Percentiles rank a stretch among this genome's conserved stretches.
phyloP scores from a whole-genome alignment of 805 yeast species.

The Starmerella riodocensis region DNA sequence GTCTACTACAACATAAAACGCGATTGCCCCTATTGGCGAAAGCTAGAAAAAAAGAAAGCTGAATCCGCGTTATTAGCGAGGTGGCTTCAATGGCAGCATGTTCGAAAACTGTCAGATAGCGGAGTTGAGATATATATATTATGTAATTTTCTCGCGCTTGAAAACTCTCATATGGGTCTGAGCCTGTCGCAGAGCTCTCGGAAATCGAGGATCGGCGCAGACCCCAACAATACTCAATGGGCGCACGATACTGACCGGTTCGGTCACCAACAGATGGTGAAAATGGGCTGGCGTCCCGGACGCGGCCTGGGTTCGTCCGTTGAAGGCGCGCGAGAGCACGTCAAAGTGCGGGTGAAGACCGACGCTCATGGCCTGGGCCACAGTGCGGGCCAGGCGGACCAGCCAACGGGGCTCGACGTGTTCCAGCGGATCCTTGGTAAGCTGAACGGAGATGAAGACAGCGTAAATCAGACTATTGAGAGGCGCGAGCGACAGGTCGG shows the following conservation, averaged over 20 bases:
- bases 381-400: slow-evolving; percentile 47
- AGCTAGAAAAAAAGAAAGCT: no score
- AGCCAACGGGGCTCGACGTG: slow-evolving; percentile 83
- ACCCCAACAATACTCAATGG: slow-evolving; percentile 93
- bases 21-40: no score
- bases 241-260: slow-evolving; percentile 58
- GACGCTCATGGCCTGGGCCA: slow-evolving; percentile 87
- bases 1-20: no score
- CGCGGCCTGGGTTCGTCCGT: slow-evolving; percentile 69
- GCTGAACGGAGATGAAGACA: slow-evolving; percentile 69
- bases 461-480: slow-evolving; percentile 36
- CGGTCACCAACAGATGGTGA: slow-evolving; percentile 74
- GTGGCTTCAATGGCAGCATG: no score
- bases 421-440: slow-evolving; percentile 84
- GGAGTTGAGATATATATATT: neutral
- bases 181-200: slow-evolving; percentile 48
- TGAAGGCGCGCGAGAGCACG: slow-evolving; percentile 35
- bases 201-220: slow-evolving; percentile 76
- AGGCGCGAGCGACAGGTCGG: slow-evolving; percentile 58
- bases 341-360: slow-evolving; percentile 67
- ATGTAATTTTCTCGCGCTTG: neutral
- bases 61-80: no score
- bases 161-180: slow-evolving; percentile 21
- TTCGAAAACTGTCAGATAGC: no score
- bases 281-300: slow-evolving; percentile 89